Evolutionary conservation across 2,329 filamentous ascomycete genomes (phyloP), one percentile per base, ranked within the genome.

Genomic region (Blastomyces parvus): DNA sequence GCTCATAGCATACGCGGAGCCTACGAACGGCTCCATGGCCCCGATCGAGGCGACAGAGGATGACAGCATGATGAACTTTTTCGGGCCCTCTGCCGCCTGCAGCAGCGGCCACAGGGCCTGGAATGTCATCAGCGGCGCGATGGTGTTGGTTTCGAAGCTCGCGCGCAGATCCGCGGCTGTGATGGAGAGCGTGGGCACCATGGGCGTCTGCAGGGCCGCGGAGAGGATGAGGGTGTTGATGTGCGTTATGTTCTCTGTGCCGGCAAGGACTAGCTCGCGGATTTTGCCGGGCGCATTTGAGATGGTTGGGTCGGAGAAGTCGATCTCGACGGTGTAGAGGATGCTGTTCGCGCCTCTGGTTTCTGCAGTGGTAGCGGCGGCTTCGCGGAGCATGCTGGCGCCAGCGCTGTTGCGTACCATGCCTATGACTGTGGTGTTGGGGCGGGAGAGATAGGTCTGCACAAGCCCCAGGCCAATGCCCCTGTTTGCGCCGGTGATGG

Each of bases 201-300:
- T 86, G 82, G 84, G 84, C n/a, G 80, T 79, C 3, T 82, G 80
- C 63, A 83, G 70, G 62, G 65, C 72, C 14, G 71, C 73, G 46
- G 70, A 71, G 50, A 66, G 68, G 60, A 66, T 66, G 30, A 74
- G 70, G 17, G 68, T 66, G 55, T 68, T 71, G 40, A 70, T 63
- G 48, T 74, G 72, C 19, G 68, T 65, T 56, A 74, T 40, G 19
- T 40, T 38, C 1, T 22, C 13, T 13, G 55, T 57, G 13, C 30
- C 17, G n/a, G 14, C 13, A 22, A 57, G 36, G 22, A 57, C 55
- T 22, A 30, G 14, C 13, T 65, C 52, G 17, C 36, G 44, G 33
- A 69, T 66, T n/a, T 52, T 58, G 7, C 66, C 59, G 2, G 65
- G 62, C 3, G 63, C 17, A 40, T 57, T 5, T 25, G 55, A 5